A percentile compares a stretch with the other conserved stretches of the same genome.
phyloP scores from a whole-genome alignment of 1,284 basidiomycete species.

The Apiotrichum siamense region DNA sequence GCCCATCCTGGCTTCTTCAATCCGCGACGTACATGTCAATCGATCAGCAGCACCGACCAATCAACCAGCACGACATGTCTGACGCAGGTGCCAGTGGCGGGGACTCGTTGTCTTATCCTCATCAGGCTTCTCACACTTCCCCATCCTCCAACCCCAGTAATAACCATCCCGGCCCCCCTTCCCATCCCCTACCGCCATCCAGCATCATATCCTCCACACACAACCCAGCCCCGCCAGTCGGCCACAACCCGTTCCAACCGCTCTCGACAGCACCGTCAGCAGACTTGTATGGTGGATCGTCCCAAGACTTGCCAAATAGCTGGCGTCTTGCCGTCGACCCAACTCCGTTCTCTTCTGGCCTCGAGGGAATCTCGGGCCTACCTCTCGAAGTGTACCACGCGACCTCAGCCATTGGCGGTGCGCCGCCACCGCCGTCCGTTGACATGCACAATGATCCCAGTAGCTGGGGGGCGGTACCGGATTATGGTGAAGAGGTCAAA shows the following conservation, averaged over 20 bases:
- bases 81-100: too few species aligned
- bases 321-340: slow-evolving; percentile 14
- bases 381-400: slow-evolving; percentile 12
- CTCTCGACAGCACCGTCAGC: not conserved
- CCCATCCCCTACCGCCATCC: not conserved
- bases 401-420: not conserved
- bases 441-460: not conserved
- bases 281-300: not conserved
- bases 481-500: slow-evolving; percentile 3
- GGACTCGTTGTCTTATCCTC: too few species aligned
- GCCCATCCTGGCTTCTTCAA: not conserved
- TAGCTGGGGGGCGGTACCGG: not conserved
- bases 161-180: too few species aligned
- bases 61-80: too few species aligned
- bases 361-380: slow-evolving; percentile 15
- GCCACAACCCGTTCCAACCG: not conserved
- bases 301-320: not conserved
- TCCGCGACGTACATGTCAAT: not conserved
- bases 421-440: not conserved
- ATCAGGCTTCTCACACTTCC: too few species aligned
- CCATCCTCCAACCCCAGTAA: too few species aligned
- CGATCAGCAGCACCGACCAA: not conserved
- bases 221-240: not conserved
- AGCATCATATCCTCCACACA: not conserved
- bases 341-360: slow-evolving; percentile 10